Base-by-base conservation (phyloP, 768 basidiomycete species). In the Tulasnella sp. region DNA sequence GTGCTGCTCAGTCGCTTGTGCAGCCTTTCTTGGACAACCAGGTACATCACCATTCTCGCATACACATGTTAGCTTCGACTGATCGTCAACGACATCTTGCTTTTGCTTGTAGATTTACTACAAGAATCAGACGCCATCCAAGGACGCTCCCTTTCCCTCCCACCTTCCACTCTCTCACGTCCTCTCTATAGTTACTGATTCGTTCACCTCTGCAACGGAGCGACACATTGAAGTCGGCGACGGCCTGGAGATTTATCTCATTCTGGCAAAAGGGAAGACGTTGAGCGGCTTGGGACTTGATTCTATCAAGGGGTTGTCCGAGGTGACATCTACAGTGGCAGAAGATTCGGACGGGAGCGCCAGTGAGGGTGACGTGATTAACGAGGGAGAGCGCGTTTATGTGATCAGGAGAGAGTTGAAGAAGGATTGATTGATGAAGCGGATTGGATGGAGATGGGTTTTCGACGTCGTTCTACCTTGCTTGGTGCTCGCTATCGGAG, bases 1-100 rank as follows among this genome's bases (percentile, higher is more conserved):
- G 96, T 51, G 87, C 93, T 15, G 94, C 93, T n/a, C 87, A 91
- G 69, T 80, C 83, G 49, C 80, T 99, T 22, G 81, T 99, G 5
- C 96, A 99, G 68, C 96, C 96, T 1, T 96, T 99, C 82, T 74
- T 99, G 66, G 96, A 99, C 73, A 97, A 96, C 72, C 93, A 98
- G 81, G 94, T 85, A 68, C 73, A 86, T 38, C 43, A 44, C 41
- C 54, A 27, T 2, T 57, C 29, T 29, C 11, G 21, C 50, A 9
- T 48, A 19, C 50, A 24, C n/a, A 8, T n/a, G n/a, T n/a, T n/a
- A n/a, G n/a, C n/a, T n/a, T n/a, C n/a, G n/a, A n/a, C n/a, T n/a
- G n/a, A 21, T 5, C 45, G 12, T 29, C 38, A 52, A 57, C 29
- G 1, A 15, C 29, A 21, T 41, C 29, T 19, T 29, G 45, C 25